These are phyloP conservation scores for Candida dendrica DNA, from an alignment of 805 yeast genomes.

Conservation along the genomic window DNA sequence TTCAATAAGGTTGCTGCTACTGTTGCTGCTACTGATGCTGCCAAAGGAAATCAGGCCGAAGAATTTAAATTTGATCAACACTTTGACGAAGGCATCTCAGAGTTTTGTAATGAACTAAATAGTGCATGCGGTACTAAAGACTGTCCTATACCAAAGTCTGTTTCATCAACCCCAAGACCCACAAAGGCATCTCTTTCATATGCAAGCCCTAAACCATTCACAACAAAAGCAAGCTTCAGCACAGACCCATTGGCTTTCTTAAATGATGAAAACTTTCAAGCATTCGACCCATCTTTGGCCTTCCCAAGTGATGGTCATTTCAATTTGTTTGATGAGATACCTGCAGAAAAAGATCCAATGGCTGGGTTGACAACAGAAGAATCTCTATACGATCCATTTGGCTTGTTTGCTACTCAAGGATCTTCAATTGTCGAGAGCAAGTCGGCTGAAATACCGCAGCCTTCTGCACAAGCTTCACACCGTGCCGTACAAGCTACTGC, in stretches of 20 bases:
- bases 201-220: not conserved
- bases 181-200: not conserved
- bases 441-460: not conserved
- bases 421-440: conserved; percentile 7
- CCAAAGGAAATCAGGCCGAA: conserved; percentile 4
- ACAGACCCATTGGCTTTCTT: conserved; percentile 42
- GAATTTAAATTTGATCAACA: conserved; percentile 31
- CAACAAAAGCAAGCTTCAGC: conserved; percentile 5
- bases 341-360: conserved; percentile 28
- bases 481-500: too few species aligned
- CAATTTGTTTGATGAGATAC: conserved; percentile 10
- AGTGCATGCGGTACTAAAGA: conserved; percentile 78
- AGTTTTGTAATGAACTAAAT: conserved; percentile 69
- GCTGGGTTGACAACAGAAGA: conserved; percentile 45
- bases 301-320: conserved; percentile 23
- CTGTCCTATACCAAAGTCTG: conserved; percentile 52
- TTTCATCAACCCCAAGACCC: conserved; percentile 6
- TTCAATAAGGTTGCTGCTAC: conserved; percentile 8
- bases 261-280: conserved; percentile 23
- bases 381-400: conserved; percentile 48
- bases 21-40: not conserved
- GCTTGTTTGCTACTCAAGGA: conserved; percentile 13
- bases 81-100: conserved; percentile 64
- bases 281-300: conserved; percentile 50
- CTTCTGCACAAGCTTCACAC: not conserved